These are phyloP conservation scores for Fusarium decemcellulare DNA, from an alignment of 2,329 filamentous ascomycete species.

Conservation along the genomic window DNA sequence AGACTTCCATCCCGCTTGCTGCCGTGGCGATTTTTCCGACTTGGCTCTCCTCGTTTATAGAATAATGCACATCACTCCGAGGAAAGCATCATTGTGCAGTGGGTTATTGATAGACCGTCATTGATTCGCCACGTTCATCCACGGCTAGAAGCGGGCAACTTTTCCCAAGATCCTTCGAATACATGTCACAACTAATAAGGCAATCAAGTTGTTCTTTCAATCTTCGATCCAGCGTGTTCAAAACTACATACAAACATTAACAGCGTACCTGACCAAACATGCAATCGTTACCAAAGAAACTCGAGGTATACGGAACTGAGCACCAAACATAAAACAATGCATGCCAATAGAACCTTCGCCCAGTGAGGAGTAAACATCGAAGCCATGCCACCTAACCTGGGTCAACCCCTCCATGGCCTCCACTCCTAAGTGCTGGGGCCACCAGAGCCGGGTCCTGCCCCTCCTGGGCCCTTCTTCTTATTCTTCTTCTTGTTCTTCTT, in stretches of 20 bases:
- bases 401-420: conserved; percentile 1
- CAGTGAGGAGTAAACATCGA: neutral
- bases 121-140: neutral
- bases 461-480: conserved; percentile 43
- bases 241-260: conserved; percentile 10
- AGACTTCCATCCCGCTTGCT: no score
- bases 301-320: neutral
- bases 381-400: neutral
- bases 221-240: neutral
- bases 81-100: no score
- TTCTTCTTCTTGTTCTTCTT: conserved; percentile 47
- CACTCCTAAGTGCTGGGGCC: conserved; percentile 28
- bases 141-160: neutral
- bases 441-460: conserved; percentile 15
- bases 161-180: no score
- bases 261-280: neutral
- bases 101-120: no score
- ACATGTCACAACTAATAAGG: neutral
- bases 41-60: no score
- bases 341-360: neutral
- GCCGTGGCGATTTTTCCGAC: no score
- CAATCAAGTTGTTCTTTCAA: neutral
- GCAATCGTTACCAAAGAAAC: neutral
- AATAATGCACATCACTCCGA: no score
- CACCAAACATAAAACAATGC: neutral